These are phyloP conservation scores for Gossypium sturtianum DNA, from an alignment of 345 rosid genomes.

Conservation along the genomic window DNA sequence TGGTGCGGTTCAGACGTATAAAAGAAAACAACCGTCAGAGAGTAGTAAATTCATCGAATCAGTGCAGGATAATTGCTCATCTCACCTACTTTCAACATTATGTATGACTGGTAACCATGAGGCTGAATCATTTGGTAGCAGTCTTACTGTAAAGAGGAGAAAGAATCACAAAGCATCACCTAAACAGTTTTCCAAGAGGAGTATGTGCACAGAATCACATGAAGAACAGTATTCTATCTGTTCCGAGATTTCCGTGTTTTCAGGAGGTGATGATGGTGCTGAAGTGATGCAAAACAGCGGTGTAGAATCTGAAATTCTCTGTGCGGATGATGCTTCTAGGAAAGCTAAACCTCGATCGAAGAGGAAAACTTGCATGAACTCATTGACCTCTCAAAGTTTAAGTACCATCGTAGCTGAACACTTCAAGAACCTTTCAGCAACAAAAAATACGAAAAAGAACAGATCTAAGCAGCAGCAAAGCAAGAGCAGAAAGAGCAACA, in stretches of 20 bases:
- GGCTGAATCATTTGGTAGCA: conserved; percentile 9
- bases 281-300: conserved; percentile 9
- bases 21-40: not conserved
- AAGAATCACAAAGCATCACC: conserved; percentile 1
- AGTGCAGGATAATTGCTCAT: not conserved
- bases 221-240: not conserved
- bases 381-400: conserved; percentile 5
- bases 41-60: not conserved
- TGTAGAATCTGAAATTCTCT: conserved; percentile 1
- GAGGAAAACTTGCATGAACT: not conserved
- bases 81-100: conserved; percentile 6
- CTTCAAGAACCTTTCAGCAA: not conserved
- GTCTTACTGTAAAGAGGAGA: conserved; percentile 4
- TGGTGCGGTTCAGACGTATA: not conserved
- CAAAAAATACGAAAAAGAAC: not conserved
- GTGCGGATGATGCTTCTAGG: not conserved
- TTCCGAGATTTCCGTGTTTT: not conserved
- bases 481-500: conserved; percentile 9
- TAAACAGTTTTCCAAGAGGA: not conserved
- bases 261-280: conserved; percentile 9
- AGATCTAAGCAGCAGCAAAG: not conserved
- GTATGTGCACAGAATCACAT: not conserved
- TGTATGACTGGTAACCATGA: not conserved
- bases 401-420: not conserved
- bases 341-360: not conserved